phyloP scores from a whole-genome alignment of 352 stramenopile genomes.

The Globisporangium alternatum region DNA sequence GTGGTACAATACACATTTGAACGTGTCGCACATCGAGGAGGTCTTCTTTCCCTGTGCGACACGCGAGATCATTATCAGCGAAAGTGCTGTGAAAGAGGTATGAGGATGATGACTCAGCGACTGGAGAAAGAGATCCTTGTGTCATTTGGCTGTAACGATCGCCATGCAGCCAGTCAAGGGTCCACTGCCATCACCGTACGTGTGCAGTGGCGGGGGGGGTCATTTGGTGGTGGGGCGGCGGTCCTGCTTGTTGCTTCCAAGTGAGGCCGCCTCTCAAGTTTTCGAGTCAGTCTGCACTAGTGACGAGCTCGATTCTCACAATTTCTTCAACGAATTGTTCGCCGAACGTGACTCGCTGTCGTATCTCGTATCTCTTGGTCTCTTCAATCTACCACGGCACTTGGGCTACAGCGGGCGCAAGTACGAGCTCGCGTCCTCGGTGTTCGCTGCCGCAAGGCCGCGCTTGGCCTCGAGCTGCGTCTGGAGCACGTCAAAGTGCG shows the following conservation, averaged over 20 bases:
- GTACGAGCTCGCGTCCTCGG: slow-evolving; percentile 9
- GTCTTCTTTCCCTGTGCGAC: slow-evolving; percentile 2
- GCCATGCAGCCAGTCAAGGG: no score
- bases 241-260: no score
- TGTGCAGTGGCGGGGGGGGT: no score
- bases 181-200: no score
- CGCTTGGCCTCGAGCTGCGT: slow-evolving; percentile 52
- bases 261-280: no score
- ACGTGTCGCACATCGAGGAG: slow-evolving; percentile 6
- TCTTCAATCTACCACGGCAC: neutral
- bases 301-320: no score
- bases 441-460: slow-evolving; percentile 17
- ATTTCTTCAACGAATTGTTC: no score
- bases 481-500: slow-evolving; percentile 60
- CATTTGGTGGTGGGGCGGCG: no score
- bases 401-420: neutral
- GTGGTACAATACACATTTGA: neutral
- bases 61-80: slow-evolving; percentile 2
- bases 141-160: no score
- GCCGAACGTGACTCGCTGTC: neutral
- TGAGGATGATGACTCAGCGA: no score
- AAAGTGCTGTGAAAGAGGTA: neutral
- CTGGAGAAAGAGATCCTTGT: no score
- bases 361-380: neutral
- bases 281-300: no score